Base-by-base conservation (phyloP, 352 stramenopile species). In the Globisporangium spinosum region DNA sequence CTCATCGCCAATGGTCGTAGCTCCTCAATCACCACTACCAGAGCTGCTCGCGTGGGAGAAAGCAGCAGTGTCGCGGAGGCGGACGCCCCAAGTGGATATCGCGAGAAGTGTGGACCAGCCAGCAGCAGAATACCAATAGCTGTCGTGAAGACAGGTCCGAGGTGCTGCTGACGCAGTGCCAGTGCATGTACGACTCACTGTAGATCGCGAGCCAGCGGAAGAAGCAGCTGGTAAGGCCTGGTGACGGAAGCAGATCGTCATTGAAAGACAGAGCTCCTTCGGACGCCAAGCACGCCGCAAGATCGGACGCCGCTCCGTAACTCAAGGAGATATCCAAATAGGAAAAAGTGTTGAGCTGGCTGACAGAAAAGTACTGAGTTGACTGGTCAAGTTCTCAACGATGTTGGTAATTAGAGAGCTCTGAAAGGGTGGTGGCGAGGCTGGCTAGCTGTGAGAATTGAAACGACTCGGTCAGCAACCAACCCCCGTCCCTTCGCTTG, bases 11-110 rank as follows among this genome's bases (percentile, higher is more conserved):
- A 17, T 8, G 3, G 15, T 49, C 2, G 38, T 45, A 45, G 40
- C 40, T 22, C 5, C 40, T n/a, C 40, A 49, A 49, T n/a, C 15
- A 8, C 15, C n/a, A 25, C 29, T 29, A 8, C 23, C 32, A 8
- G 45, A 64, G 54, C 54, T 72, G 27, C 38, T 77, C 17, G 20
- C 34, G 2, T 77, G 71, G 71, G 68, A 74, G 71, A 73, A 64
- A 34, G 54, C 54, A 3, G n/a, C 12, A 23, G 5, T 63, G 1
- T 65, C 65, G 35, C 20, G 10, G 34, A 6, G 60, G 25, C 2
- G 34, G 22, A n/a, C 67, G 62, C 3, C 67, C 70, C 20, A 40
- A 51, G 13, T 83, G 76, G 76, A 27, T 67, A 2, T 43, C 69
- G 1, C 69, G 63, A 20, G 38, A 74, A 8, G 62, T 80, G 13